A percentile compares a stretch with the other conserved stretches of the same genome.
phyloP scores from a whole-genome alignment of 495 filamentous ascomycete species.

The Xylaria flabelliformis region DNA sequence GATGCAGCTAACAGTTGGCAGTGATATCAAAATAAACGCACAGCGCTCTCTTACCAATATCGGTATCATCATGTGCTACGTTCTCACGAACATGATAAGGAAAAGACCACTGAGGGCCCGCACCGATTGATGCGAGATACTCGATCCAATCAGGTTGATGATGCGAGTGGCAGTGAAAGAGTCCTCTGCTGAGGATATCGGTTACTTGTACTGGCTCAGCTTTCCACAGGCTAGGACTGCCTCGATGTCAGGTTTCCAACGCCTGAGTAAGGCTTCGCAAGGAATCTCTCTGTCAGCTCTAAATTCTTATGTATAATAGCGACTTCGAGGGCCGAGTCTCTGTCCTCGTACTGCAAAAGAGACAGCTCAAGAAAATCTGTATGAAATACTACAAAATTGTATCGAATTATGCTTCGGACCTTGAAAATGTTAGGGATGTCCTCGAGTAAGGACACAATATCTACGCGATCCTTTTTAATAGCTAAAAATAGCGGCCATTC shows the following conservation, averaged over 20 bases:
- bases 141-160: not conserved
- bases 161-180: not conserved
- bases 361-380: too few relatives aligned
- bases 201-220: not conserved
- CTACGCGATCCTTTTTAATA: not conserved
- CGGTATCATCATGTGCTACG: too few relatives aligned
- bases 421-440: not conserved
- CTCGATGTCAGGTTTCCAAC: not conserved
- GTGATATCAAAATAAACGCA: too few relatives aligned
- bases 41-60: too few relatives aligned
- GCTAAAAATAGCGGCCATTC: not conserved
- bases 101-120: not conserved
- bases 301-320: not conserved
- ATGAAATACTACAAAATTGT: not conserved
- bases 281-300: not conserved
- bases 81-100: not conserved
- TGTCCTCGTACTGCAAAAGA: too few relatives aligned
- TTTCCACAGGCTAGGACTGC: not conserved
- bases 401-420: not conserved
- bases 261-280: not conserved
- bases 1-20: not conserved
- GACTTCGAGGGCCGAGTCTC: not conserved
- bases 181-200: not conserved
- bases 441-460: not conserved
- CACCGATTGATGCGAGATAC: not conserved